Conservation (phyloP, 2,329 filamentous ascomycete genomes). For the Nothopassalora personata region DNA sequence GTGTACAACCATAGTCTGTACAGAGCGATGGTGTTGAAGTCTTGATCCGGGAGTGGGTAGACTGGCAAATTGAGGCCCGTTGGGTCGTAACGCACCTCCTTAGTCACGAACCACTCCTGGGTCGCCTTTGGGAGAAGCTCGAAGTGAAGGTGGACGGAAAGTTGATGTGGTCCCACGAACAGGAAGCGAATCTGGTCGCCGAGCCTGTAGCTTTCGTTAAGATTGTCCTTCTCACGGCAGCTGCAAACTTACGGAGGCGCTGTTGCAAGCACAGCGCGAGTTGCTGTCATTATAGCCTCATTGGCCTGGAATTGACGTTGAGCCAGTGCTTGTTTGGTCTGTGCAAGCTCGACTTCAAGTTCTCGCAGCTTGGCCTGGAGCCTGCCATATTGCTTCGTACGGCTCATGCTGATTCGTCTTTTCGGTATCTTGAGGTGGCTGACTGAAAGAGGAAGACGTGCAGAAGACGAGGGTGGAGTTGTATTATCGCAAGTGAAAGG, state of each 20-base stretch:
- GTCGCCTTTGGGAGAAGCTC: conserved; percentile 8
- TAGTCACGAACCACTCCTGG: conserved; percentile 4
- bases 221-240: neutral
- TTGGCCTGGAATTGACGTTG: neutral
- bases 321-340: neutral
- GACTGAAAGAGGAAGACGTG: neutral
- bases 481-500: neutral
- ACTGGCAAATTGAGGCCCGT: conserved; percentile 1
- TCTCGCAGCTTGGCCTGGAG: neutral
- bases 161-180: conserved; percentile 12
- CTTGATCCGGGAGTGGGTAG: conserved; percentile 10
- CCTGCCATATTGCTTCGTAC: neutral
- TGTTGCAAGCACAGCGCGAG: neutral
- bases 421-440: neutral
- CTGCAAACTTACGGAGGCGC: neutral
- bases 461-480: neutral
- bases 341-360: neutral
- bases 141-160: conserved; percentile 15
- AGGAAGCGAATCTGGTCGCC: conserved; percentile 17
- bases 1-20: conserved; percentile 26
- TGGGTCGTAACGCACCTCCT: neutral
- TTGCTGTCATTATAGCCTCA: neutral
- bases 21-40: conserved; percentile 15
- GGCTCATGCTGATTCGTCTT: neutral
- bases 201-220: conserved; percentile 7